phyloP scores from a whole-genome alignment of 306 rosid species.

The Calophaca sinica region DNA sequence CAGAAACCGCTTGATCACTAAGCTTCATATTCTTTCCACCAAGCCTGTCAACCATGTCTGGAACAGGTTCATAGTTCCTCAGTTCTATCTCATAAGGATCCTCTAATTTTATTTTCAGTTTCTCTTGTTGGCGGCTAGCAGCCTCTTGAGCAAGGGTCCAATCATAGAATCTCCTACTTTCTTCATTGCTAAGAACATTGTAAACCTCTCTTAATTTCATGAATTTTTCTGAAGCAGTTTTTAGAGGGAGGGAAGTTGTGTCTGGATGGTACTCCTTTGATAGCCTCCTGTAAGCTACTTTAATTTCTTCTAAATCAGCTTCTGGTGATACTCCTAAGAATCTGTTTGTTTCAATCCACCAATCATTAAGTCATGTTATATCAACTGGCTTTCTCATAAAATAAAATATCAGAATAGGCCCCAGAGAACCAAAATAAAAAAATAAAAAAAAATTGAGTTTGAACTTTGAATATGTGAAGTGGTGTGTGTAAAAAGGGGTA shows the following conservation, averaged over 20 bases:
- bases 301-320: slow-evolving; percentile 81
- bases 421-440: no score
- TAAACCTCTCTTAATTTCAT: slow-evolving; percentile 77
- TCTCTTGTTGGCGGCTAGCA: slow-evolving; percentile 78
- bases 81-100: slow-evolving; percentile 67
- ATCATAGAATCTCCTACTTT: slow-evolving; percentile 77
- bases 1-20: slow-evolving; percentile 82
- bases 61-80: slow-evolving; percentile 60
- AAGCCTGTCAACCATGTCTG: slow-evolving; percentile 86
- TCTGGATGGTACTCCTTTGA: slow-evolving; percentile 97
- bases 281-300: slow-evolving; percentile 75
- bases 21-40: slow-evolving; percentile 77
- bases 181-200: slow-evolving; percentile 67
- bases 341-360: slow-evolving; percentile 49
- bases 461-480: no score
- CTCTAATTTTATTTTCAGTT: slow-evolving; percentile 72
- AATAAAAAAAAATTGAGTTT: no score
- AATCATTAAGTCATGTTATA: background rate
- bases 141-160: slow-evolving; percentile 95
- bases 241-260: slow-evolving; percentile 93
- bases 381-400: background rate
- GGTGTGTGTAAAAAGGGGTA: no score
- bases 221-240: slow-evolving; percentile 81
- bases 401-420: background rate
- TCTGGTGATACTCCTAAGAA: slow-evolving; percentile 78